Base-by-base conservation (phyloP, 257 asterid species). In the Ocimum tenuiflorum region DNA sequence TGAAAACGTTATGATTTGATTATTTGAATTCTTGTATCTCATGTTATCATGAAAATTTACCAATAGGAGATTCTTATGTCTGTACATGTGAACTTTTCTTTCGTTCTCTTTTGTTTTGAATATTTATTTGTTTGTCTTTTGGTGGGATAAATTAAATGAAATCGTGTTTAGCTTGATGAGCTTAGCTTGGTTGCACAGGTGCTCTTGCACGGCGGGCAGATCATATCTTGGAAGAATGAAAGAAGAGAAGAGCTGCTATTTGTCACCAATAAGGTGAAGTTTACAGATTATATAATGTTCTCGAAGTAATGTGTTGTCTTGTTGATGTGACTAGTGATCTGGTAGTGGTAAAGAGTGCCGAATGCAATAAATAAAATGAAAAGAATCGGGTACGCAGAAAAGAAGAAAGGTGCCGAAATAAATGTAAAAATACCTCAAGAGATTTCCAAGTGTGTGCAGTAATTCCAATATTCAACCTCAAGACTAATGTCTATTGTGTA, bases 181-280 rank as follows among this genome's bases (percentile, higher is more conserved):
- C n/a, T n/a, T n/a, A n/a, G n/a, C n/a, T n/a, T n/a, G n/a, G 10
- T 57, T 72, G 78, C 29, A 22, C 80, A 87, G 95, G 94, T 89
- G 69, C 88, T 76, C 77, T 68, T 89, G 52, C 62, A 63, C 51
- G 97, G 97, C 39, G 94, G 86, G 19, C 97, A 83, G 74, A 85
- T 89, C 58, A 63, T 83, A 49, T 87, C 97, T n/a, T 87, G 94
- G 97, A 89, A 89, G 80, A 89, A 87, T 68, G 91, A 83, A 60
- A 83, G 71, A 75, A 75, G 95, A 62, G 86, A 89, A 54, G 94
- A 89, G 78, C 58, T 87, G 83, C 82, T 89, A 29, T 89, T 83
- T 60, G 74, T 68, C 78, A 80, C 78, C 77, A 82, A 72, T 63
- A 89, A 87, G 97, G 97, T 89, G 74, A 60, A 75, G 55, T 66